phyloP scores from a whole-genome alignment of 768 basidiomycete genomes.

The Favolaschia claudopus region DNA sequence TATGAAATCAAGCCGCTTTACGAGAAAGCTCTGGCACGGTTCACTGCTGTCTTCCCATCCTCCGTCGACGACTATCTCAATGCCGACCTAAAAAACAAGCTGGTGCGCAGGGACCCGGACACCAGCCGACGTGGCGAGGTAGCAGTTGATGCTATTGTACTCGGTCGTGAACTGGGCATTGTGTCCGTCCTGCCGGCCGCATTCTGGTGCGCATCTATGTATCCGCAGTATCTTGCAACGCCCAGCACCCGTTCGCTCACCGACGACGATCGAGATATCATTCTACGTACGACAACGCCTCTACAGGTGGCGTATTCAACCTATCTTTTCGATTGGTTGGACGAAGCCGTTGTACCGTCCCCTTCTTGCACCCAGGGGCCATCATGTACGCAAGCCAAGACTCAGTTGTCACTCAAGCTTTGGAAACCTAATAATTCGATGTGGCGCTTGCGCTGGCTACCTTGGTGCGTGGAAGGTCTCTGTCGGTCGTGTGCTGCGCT shows the following conservation, averaged over 20 bases:
- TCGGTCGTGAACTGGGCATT: neutral
- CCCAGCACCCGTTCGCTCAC: neutral
- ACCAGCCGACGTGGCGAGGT: neutral
- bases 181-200: neutral
- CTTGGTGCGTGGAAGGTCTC: neutral
- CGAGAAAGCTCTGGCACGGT: neutral
- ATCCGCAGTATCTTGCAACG: neutral
- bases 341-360: neutral
- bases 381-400: neutral
- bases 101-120: neutral
- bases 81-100: neutral
- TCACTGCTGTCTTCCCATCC: neutral
- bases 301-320: neutral
- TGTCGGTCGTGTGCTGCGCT: neutral
- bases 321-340: slow-evolving; percentile 1
- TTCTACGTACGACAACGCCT: neutral
- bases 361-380: neutral
- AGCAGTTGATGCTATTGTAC: neutral
- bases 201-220: neutral
- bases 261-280: neutral
- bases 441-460: neutral
- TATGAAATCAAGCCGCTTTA: neutral
- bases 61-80: neutral
- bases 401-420: neutral
- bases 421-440: neutral